A percentile compares a stretch with the other conserved stretches of the same genome.
phyloP scores from a whole-genome alignment of 192 early-diverging fungal species.

The Phlyctochytrium bullatum region DNA sequence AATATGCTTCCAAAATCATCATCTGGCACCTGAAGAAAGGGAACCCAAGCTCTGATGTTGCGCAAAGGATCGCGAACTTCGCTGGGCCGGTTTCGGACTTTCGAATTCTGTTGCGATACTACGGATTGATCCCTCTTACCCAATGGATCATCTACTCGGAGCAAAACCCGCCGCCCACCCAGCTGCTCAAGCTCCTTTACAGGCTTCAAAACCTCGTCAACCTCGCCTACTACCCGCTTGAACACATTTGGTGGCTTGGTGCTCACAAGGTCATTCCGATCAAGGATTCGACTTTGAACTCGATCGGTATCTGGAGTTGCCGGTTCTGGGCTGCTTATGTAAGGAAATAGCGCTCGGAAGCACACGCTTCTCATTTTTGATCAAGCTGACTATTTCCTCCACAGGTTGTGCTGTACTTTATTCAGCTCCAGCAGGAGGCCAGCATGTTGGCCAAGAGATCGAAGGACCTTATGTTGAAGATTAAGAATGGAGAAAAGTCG shows the following conservation, averaged over 20 bases:
- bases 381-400: not conserved
- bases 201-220: slow-evolving; percentile 87
- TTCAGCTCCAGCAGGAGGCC: slow-evolving; percentile 69
- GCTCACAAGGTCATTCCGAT: slow-evolving; percentile 80
- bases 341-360: no score
- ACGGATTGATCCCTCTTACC: slow-evolving; percentile 76
- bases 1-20: slow-evolving; percentile 90
- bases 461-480: slow-evolving; percentile 16
- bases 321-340: slow-evolving; percentile 96
- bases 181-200: slow-evolving; percentile 62
- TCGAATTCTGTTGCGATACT: slow-evolving; percentile 81
- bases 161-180: slow-evolving; percentile 65
- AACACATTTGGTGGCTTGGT: slow-evolving; percentile 94
- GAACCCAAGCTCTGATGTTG: slow-evolving; percentile 53
- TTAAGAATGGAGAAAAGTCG: slow-evolving; percentile 5
- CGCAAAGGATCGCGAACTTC: slow-evolving; percentile 73
- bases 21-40: slow-evolving; percentile 71
- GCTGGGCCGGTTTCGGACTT: slow-evolving; percentile 85
- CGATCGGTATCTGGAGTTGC: slow-evolving; percentile 89
- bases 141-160: slow-evolving; percentile 83
- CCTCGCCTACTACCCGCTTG: slow-evolving; percentile 91
- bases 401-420: slow-evolving; percentile 74
- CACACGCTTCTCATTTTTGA: no score
- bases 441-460: slow-evolving; percentile 18
- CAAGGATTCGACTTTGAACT: slow-evolving; percentile 67